Percentiles rank a stretch among this genome's conserved stretches.
phyloP scores from a whole-genome alignment of 2,329 filamentous ascomycete genomes.

The Chaetomiaceae sp. region DNA sequence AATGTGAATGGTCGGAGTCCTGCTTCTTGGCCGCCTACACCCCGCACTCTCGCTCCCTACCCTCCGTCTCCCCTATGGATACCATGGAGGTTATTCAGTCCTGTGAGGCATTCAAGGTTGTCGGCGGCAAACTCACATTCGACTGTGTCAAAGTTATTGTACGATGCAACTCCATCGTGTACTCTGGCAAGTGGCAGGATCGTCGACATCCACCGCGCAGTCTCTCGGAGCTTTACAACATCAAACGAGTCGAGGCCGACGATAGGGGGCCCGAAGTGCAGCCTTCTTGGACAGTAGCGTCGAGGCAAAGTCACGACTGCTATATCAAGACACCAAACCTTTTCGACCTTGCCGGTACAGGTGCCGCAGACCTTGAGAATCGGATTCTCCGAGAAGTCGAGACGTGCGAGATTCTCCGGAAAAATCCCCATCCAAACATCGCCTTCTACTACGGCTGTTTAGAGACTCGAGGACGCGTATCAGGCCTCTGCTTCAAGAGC shows the following conservation, averaged over 20 bases:
- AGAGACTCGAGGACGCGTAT: conserved; percentile 6
- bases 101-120: background rate
- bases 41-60: background rate
- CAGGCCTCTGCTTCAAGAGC: conserved; percentile 4
- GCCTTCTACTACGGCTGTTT: background rate
- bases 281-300: conserved; percentile 2
- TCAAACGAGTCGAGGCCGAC: background rate
- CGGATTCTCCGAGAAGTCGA: conserved; percentile 3
- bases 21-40: background rate
- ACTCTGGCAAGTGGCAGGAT: conserved; percentile 1
- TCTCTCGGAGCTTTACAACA: conserved; percentile 5
- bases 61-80: too few species aligned
- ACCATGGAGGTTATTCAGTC: conserved; percentile 3
- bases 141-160: background rate
- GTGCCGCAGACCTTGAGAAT: background rate
- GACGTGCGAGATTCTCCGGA: conserved; percentile 2
- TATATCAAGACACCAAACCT: conserved; percentile 6
- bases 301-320: background rate
- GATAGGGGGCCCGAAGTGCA: background rate
- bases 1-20: too few species aligned
- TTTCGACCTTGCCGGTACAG: background rate
- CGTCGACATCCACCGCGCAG: background rate
- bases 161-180: background rate
- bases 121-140: background rate
- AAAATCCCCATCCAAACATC: conserved; percentile 2